Conservation (phyloP, 2,329 filamentous ascomycete genomes). For the Fusarium secorum region DNA sequence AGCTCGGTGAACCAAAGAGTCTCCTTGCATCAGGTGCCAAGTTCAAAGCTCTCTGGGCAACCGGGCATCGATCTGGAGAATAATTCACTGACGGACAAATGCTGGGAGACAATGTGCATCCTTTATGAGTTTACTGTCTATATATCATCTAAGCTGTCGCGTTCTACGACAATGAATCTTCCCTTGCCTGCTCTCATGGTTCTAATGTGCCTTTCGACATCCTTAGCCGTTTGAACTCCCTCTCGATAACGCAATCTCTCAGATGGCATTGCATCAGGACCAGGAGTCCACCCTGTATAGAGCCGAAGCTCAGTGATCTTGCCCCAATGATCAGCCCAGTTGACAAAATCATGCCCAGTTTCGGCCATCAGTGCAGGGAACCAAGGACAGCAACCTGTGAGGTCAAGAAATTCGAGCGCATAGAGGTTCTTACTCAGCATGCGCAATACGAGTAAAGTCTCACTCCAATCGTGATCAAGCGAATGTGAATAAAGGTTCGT, state of each 20-base stretch:
- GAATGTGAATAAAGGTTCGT: constrained; percentile 66
- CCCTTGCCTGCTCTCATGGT: constrained; percentile 57
- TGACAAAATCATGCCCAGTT: constrained; percentile 57
- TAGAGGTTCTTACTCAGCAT: constrained; percentile 64
- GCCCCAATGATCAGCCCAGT: constrained; percentile 64
- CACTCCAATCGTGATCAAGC: constrained; percentile 66
- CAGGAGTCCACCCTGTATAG: constrained; percentile 53
- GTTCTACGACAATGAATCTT: constrained; percentile 58
- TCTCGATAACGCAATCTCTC: constrained; percentile 48
- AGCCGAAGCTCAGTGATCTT: constrained; percentile 58
- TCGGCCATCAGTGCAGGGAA: constrained; percentile 54
- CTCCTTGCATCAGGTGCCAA: constrained; percentile 28
- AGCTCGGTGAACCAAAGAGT: constrained; percentile 39
- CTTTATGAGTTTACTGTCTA: constrained; percentile 11
- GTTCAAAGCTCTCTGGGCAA: constrained; percentile 43
- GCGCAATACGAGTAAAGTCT: constrained; percentile 64
- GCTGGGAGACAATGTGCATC: background rate
- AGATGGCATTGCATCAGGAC: constrained; percentile 45
- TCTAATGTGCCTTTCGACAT: constrained; percentile 59
- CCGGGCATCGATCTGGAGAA: constrained; percentile 25
- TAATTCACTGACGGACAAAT: background rate
- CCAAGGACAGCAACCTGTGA: constrained; percentile 68
- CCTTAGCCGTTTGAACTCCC: constrained; percentile 49
- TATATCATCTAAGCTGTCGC: constrained; percentile 43
- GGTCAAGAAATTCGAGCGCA: constrained; percentile 66